Base-by-base conservation (phyloP, 208 protist genomes). In the Strigomonas galati region DNA sequence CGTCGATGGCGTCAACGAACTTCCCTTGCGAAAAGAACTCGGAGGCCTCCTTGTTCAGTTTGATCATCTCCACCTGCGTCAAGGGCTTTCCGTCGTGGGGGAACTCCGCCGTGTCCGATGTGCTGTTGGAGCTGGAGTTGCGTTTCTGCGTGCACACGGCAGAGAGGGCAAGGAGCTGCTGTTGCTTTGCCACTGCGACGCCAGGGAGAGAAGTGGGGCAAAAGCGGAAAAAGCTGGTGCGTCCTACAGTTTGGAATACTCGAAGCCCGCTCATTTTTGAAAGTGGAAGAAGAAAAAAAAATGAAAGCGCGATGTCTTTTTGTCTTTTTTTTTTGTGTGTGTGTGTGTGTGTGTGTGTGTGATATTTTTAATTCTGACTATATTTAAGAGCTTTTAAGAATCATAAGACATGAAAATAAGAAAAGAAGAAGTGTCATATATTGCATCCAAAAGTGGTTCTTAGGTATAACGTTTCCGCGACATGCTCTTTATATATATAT, bases 21-120 rank as follows among this genome's bases (percentile, higher is more conserved):
- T 91, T 81, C 7, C 90, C 90, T 5, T 79, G 61, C 51, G 83
- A 61, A 46, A 83, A 87, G n/a, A 74, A 69, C 27, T 81, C 82
- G 0, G 70, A 60, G 19, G 80, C 87, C 30, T 73, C 61, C 56
- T 81, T 82, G 72, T 86, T 85, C 14, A 92, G 69, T 28, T 93
- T 81, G 37, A 92, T 75, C 3, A 89, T 60, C 52, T 85, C 71
- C 51, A 74, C 61, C 52, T 68, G 60, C 7, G 67, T 55, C n/a
- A 63, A 40, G 10, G 3, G 32, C 67, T 60, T 19, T 23, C 7
- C 21, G 26, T 59, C 66, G 59, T 78, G 17, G 23, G 51, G 58
- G 23, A 69, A 51, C n/a, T 43, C 57, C 14, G 17, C 49, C 1
- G 52, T 51, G 0, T 17, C 57, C 12, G 15, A 15, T n/a, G 10